Conservation (phyloP, 169 alveolate species). For the Condylostoma magnum region DNA sequence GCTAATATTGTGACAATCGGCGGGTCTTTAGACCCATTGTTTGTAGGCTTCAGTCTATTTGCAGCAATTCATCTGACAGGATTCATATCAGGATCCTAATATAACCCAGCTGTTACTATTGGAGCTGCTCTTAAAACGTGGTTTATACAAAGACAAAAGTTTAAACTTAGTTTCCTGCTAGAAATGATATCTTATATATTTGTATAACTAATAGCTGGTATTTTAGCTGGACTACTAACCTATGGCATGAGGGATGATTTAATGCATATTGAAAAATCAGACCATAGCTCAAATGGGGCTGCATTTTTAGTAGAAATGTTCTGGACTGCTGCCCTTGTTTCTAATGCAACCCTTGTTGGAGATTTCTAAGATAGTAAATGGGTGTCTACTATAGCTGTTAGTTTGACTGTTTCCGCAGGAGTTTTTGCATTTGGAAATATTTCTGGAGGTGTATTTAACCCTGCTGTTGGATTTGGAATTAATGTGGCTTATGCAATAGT, state of each 20-base stretch:
- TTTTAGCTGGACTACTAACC: neutral
- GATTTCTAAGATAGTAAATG: neutral
- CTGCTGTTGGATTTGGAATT: constrained; percentile 10
- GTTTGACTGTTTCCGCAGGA: neutral
- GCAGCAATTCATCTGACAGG: neutral
- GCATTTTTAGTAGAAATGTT: constrained; percentile 1
- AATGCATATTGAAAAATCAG: neutral
- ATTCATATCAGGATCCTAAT: constrained; percentile 25
- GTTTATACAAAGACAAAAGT: no score
- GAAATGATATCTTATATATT: neutral
- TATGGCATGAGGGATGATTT: neutral
- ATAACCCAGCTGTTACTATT: constrained; percentile 28
- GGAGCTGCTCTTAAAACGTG: no score
- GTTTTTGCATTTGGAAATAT: neutral
- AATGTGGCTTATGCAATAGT: neutral
- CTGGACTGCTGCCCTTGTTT: neutral
- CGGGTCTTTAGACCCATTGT: constrained; percentile 10
- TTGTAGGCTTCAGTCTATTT: constrained; percentile 1
- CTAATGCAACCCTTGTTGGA: constrained; percentile 3
- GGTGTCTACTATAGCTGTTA: neutral
- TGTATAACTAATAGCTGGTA: neutral
- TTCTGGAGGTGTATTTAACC: constrained; percentile 10
- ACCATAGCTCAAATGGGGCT: neutral
- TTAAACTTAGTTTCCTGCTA: no score
- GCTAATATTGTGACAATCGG: no score